phyloP scores from a whole-genome alignment of 2,329 filamentous ascomycete genomes.

The Ophiostoma piceae region DNA sequence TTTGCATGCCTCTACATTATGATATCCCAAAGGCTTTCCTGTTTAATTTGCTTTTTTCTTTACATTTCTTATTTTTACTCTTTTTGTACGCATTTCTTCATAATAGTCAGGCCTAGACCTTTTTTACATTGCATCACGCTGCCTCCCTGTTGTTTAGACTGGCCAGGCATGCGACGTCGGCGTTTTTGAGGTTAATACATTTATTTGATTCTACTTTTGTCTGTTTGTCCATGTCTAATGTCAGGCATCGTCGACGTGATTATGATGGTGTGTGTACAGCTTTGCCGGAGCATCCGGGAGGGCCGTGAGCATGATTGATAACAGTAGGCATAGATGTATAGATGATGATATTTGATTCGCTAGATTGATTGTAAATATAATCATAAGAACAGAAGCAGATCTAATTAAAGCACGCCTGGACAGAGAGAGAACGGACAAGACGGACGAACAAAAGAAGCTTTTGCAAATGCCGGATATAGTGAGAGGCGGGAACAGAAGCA shows the following conservation, averaged over 20 bases:
- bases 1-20: conserved; percentile 17
- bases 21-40: conserved; percentile 17
- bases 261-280: too few relatives aligned
- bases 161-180: conserved; percentile 5
- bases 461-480: not conserved
- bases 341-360: not conserved
- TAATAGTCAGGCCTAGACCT: not conserved
- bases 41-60: not conserved
- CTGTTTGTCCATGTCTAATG: not conserved
- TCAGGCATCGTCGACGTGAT: not conserved
- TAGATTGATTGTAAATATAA: not conserved
- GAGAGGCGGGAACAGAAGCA: not conserved
- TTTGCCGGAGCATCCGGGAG: not conserved
- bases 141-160: not conserved
- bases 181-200: not conserved
- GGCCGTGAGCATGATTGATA: not conserved
- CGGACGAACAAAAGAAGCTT: not conserved
- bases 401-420: not conserved
- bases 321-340: not conserved
- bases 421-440: not conserved
- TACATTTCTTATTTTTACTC: not conserved
- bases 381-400: not conserved
- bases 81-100: not conserved
- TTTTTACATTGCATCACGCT: not conserved
- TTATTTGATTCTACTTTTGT: not conserved